These are phyloP conservation scores for Sodiomyces alkalinus DNA, from an alignment of 2,329 filamentous ascomycete species.

Conservation along the genomic window DNA sequence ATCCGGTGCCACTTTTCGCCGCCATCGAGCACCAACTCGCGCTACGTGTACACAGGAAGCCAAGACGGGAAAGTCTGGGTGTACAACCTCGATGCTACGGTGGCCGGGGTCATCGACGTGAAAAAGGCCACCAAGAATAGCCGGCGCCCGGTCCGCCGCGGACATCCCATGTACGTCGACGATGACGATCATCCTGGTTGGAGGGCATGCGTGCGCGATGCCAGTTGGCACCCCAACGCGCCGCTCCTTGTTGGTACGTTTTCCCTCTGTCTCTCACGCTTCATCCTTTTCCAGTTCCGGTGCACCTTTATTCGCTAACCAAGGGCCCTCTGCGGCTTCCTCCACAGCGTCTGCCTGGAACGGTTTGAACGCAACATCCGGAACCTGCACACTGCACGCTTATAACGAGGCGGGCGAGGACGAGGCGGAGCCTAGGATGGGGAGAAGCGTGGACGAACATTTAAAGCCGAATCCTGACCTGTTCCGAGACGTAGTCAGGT, in stretches of 20 bases:
- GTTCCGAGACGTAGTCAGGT: slow-evolving; percentile 5
- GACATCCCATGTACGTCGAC: slow-evolving; percentile 42
- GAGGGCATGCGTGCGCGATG: slow-evolving; percentile 73
- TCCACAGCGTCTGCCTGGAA: slow-evolving; percentile 70
- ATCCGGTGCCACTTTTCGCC: slow-evolving; percentile 95
- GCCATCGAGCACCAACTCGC: slow-evolving; percentile 66
- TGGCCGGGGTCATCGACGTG: slow-evolving; percentile 67
- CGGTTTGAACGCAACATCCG: slow-evolving; percentile 55
- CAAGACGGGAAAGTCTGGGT: slow-evolving; percentile 81
- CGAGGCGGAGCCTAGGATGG: slow-evolving; percentile 45
- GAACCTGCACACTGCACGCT: slow-evolving; percentile 64
- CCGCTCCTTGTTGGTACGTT: slow-evolving; percentile 56
- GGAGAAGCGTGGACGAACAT: slow-evolving; percentile 43
- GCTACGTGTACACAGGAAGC: slow-evolving; percentile 88
- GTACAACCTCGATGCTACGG: slow-evolving; percentile 84
- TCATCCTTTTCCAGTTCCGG: background rate
- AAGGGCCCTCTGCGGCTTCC: no score
- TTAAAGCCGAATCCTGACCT: slow-evolving; percentile 25
- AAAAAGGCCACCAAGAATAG: slow-evolving; percentile 50
- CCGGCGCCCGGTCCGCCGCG: slow-evolving; percentile 34
- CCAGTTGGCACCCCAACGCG: slow-evolving; percentile 77
- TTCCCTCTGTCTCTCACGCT: background rate
- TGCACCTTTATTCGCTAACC: no score
- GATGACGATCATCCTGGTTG: slow-evolving; percentile 44
- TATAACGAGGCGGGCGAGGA: slow-evolving; percentile 57